Conservation (phyloP, 805 yeast genomes). For the Saccharomycopsis sp. region DNA sequence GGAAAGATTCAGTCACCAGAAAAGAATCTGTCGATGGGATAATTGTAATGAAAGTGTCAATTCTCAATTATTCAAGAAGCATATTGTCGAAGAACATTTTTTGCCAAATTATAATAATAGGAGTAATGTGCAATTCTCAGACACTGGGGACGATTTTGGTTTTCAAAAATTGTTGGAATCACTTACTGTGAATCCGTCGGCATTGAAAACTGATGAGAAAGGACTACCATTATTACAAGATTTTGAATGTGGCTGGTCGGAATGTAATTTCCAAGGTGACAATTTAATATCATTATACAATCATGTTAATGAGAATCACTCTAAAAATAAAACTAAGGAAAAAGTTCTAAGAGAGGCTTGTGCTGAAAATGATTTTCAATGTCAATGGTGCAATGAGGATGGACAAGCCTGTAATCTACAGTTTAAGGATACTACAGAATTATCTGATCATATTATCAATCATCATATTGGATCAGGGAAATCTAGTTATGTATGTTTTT, state of each 20-base stretch:
- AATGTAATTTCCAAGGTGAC: slow-evolving; percentile 53
- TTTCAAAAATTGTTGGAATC: slow-evolving; percentile 2
- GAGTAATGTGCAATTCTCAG: slow-evolving; percentile 11
- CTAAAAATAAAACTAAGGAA: slow-evolving; percentile 24
- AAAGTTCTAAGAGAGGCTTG: slow-evolving; percentile 20
- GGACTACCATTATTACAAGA: slow-evolving; percentile 26
- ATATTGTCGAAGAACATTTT: slow-evolving; percentile 45
- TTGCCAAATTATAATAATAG: slow-evolving; percentile 25
- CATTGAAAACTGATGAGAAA: slow-evolving; percentile 1
- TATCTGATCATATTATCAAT: slow-evolving; percentile 64
- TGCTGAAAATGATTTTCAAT: slow-evolving; percentile 10
- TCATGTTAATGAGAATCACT: slow-evolving; percentile 50
- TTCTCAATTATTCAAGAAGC: slow-evolving; percentile 40
- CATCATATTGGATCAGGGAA: slow-evolving; percentile 73
- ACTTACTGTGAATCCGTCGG: background rate
- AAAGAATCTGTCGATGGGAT: slow-evolving; percentile 56
- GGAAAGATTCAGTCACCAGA: too few species aligned
- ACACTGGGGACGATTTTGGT: background rate
- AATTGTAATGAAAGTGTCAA: slow-evolving; percentile 43
- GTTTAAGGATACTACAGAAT: slow-evolving; percentile 49
- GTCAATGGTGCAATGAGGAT: slow-evolving; percentile 2
- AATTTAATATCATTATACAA: slow-evolving; percentile 48
- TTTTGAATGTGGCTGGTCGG: slow-evolving; percentile 65
- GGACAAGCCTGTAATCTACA: background rate
- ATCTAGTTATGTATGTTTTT: slow-evolving; percentile 59